phyloP scores from a whole-genome alignment of 2,329 filamentous ascomycete species.

The Passalora sequoiae region DNA sequence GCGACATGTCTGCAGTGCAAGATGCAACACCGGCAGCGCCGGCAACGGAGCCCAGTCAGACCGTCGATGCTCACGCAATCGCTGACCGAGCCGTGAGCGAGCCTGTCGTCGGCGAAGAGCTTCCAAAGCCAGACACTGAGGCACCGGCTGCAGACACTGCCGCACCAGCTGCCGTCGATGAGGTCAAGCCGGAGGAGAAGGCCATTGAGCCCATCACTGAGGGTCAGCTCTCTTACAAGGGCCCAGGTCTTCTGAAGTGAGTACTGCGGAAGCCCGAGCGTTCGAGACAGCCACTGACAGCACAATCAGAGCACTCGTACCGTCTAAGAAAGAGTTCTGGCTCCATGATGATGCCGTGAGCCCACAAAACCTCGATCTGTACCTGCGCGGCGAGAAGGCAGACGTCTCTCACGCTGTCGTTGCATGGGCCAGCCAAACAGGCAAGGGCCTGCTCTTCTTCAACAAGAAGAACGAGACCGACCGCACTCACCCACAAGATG shows the following conservation, averaged over 20 bases:
- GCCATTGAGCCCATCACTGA: conserved; percentile 67
- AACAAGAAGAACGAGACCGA: conserved; percentile 70
- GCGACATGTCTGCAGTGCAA: conserved; percentile 27
- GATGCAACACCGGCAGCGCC: conserved; percentile 14
- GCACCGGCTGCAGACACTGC: conserved; percentile 11
- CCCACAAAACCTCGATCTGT: conserved; percentile 66
- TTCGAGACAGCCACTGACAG: no score
- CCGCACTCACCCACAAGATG: conserved; percentile 72
- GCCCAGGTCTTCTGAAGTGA: conserved; percentile 83
- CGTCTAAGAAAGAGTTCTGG: conserved; percentile 85
- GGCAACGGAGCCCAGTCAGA: conserved; percentile 21
- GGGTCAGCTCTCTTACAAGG: conserved; percentile 85
- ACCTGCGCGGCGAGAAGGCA: conserved; percentile 85
- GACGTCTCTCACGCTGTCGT: conserved; percentile 70
- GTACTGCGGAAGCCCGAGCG: no score
- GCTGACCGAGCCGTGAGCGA: conserved; percentile 14
- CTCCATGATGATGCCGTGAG: conserved; percentile 63
- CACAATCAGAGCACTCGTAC: conserved; percentile 67
- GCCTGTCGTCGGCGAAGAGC: conserved; percentile 35
- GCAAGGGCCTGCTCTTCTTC: conserved; percentile 91
- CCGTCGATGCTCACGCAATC: conserved; percentile 34
- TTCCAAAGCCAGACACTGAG: conserved; percentile 34
- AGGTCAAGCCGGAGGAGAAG: conserved; percentile 41
- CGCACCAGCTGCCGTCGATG: conserved; percentile 25
- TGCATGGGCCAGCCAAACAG: conserved; percentile 88